Evolutionary conservation across 208 protist species (phyloP).

Genomic region (Phytomonas serpens): DNA sequence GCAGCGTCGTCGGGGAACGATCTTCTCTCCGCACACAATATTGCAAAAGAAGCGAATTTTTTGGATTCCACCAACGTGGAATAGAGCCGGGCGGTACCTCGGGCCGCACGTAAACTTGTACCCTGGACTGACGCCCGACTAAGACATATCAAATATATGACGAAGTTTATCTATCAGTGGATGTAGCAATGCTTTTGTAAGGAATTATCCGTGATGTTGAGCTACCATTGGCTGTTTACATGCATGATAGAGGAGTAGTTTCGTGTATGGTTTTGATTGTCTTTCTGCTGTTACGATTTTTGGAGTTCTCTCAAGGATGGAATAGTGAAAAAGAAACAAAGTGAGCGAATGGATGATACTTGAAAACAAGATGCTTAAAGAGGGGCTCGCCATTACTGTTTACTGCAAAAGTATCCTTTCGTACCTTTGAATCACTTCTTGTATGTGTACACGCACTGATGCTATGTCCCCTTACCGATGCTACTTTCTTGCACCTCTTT

Average conservation of each 20-base stretch:
- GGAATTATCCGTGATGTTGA: neutral
- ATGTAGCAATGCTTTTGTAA: constrained; percentile 4
- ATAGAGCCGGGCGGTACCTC: constrained; percentile 64
- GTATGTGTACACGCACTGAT: neutral
- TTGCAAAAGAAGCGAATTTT: constrained; percentile 75
- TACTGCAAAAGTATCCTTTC: neutral
- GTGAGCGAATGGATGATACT: neutral
- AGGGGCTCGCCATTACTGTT: neutral
- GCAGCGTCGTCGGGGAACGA: constrained; percentile 46
- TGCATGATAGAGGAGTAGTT: neutral
- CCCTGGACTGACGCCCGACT: constrained; percentile 82
- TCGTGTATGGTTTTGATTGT: neutral
- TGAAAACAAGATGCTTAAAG: neutral
- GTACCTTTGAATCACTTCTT: neutral
- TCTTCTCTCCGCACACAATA: constrained; percentile 72
- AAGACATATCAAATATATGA: constrained; percentile 13
- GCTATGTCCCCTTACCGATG: neutral
- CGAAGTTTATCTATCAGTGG: constrained; percentile 14
- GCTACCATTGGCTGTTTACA: neutral
- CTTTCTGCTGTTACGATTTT: neutral
- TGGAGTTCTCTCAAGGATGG: neutral
- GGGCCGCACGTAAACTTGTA: constrained; percentile 82
- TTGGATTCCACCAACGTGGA: constrained; percentile 88
- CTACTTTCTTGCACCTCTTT: neutral
- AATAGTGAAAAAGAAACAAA: neutral